Conservation (phyloP, 1,139 yeast genomes). For the Waltiozyma sp. region DNA sequence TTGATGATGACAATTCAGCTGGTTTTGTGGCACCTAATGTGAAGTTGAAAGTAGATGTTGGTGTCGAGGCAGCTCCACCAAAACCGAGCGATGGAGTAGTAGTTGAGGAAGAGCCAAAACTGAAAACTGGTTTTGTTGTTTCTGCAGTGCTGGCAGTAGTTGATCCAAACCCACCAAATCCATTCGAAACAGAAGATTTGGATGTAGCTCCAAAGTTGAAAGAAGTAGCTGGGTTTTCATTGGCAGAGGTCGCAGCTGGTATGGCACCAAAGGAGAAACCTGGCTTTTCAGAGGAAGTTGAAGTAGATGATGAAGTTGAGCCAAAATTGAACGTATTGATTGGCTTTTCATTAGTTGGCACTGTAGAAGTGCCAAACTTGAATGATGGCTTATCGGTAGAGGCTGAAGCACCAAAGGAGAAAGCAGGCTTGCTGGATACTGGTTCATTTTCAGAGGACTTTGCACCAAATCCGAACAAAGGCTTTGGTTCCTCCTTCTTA, state of each 20-base stretch:
- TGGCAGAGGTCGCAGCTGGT: conserved; percentile 1
- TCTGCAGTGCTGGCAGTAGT: conserved; percentile 1
- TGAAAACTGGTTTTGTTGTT: background rate
- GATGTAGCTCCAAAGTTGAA: background rate
- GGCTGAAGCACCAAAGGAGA: conserved; percentile 19
- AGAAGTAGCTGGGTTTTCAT: background rate
- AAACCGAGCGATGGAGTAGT: conserved; percentile 24
- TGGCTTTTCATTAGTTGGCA: background rate
- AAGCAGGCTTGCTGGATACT: conserved; percentile 18
- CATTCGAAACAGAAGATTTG: background rate
- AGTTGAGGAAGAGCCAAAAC: conserved; percentile 1
- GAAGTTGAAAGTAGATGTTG: conserved; percentile 11
- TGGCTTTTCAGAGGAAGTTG: conserved; percentile 15
- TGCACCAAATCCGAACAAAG: conserved; percentile 19
- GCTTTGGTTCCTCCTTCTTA: conserved; percentile 7
- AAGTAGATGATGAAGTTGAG: conserved; percentile 11
- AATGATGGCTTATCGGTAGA: conserved; percentile 2
- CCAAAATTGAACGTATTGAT: background rate
- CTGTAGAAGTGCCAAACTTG: conserved; percentile 5
- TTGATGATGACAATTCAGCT: conserved; percentile 3
- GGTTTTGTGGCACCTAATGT: conserved; percentile 6
- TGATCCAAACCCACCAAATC: background rate
- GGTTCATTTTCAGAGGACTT: conserved; percentile 7
- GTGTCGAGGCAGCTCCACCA: conserved; percentile 17
- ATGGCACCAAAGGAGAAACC: conserved; percentile 12